A percentile compares a stretch with the other conserved stretches of the same genome.
These are phyloP conservation scores for Telfairia occidentalis DNA, from an alignment of 331 rosid genomes.

Conservation along the genomic window DNA sequence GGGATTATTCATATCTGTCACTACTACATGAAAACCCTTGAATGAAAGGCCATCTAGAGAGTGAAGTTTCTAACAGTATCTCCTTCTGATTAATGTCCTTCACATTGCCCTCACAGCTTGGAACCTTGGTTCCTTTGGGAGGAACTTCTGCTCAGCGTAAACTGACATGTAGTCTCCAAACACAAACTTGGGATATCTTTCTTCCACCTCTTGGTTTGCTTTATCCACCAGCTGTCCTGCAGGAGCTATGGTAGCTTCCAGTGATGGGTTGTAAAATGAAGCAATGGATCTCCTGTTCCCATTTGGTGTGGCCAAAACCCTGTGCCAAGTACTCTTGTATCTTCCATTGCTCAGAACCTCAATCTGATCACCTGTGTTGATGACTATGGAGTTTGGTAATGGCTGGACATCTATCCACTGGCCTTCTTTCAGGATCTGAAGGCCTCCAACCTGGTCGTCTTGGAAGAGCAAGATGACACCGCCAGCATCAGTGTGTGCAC, in stretches of 20 bases:
- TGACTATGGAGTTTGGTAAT: slow-evolving; percentile 63
- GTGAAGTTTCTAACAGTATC: neutral
- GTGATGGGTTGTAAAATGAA: slow-evolving; percentile 77
- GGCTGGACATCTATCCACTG: slow-evolving; percentile 89
- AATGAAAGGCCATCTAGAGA: slow-evolving; percentile 1
- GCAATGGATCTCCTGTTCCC: slow-evolving; percentile 84
- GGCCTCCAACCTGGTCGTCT: slow-evolving; percentile 84
- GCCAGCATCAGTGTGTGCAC: slow-evolving; percentile 98
- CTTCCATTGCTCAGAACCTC: slow-evolving; percentile 87
- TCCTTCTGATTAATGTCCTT: neutral
- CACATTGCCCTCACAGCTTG: slow-evolving; percentile 47
- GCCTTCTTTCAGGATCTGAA: slow-evolving; percentile 79
- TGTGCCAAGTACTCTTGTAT: slow-evolving; percentile 91
- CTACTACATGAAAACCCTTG: slow-evolving; percentile 7
- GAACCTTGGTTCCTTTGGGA: slow-evolving; percentile 88
- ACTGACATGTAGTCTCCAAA: slow-evolving; percentile 88
- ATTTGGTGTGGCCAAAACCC: slow-evolving; percentile 44
- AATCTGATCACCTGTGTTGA: slow-evolving; percentile 93
- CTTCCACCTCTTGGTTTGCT: slow-evolving; percentile 30
- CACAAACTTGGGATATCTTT: slow-evolving; percentile 64
- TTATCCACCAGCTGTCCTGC: slow-evolving; percentile 49
- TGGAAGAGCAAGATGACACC: slow-evolving; percentile 88
- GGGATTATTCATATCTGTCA: neutral
- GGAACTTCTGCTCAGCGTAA: slow-evolving; percentile 87
- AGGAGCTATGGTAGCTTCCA: slow-evolving; percentile 75